Evolutionary conservation across 169 alveolate species (phyloP).

Genomic region (Eimeria falciformis): DNA sequence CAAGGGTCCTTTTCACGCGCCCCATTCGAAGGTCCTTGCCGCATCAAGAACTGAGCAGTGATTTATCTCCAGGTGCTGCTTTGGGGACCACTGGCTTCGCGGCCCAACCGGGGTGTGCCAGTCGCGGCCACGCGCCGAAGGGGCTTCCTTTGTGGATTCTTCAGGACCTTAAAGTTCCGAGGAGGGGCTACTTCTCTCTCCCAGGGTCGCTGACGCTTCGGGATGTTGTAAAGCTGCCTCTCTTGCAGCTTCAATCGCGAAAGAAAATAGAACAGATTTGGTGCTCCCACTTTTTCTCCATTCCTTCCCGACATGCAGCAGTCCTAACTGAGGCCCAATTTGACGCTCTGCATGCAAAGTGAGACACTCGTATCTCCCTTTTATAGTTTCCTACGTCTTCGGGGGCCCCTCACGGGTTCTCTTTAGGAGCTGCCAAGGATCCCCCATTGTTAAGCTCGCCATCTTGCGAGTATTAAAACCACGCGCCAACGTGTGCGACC

Average conservation of each 20-base stretch:
- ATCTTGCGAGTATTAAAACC: neutral
- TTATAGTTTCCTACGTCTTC: neutral
- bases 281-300: neutral
- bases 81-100: neutral
- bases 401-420: neutral
- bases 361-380: neutral
- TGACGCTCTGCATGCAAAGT: neutral
- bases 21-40: too few species aligned
- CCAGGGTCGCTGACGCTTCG: conserved; percentile 24
- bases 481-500: neutral
- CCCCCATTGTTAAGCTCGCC: neutral
- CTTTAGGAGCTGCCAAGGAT: neutral
- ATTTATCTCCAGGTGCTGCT: neutral
- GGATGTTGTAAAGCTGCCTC: conserved; percentile 54
- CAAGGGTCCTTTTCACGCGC: neutral
- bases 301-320: neutral
- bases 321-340: neutral
- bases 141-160: too few species aligned
- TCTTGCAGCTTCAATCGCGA: neutral
- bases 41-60: too few species aligned
- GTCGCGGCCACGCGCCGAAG: too few species aligned
- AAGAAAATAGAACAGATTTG: conserved; percentile 15
- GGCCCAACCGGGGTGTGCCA: neutral
- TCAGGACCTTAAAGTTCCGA: neutral
- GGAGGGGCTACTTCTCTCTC: neutral